Conservation (phyloP, 768 basidiomycete species). For the Kwoniella pini region DNA sequence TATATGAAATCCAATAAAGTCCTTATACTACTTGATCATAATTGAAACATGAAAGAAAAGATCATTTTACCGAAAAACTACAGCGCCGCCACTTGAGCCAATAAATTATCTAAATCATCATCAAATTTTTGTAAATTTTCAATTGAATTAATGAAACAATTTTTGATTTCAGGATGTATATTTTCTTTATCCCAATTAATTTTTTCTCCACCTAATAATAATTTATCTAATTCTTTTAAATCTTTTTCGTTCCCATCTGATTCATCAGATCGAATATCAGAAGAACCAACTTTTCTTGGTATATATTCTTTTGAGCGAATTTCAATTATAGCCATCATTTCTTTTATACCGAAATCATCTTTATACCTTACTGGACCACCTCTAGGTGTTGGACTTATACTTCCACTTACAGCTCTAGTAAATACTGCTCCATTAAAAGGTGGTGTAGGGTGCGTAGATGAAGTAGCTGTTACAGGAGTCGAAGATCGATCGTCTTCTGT, state of each 20-base stretch:
- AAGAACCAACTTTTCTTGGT: neutral
- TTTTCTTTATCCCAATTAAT: slow-evolving; percentile 23
- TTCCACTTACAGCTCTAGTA: slow-evolving; percentile 56
- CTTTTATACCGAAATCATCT: slow-evolving; percentile 80
- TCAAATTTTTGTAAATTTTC: slow-evolving; percentile 45
- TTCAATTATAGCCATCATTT: slow-evolving; percentile 90
- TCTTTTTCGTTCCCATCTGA: neutral
- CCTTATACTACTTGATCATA: neutral
- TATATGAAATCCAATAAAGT: too few relatives aligned
- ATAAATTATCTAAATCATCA: slow-evolving; percentile 48
- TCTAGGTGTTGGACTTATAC: slow-evolving; percentile 58
- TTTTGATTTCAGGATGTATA: slow-evolving; percentile 39
- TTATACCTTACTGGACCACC: slow-evolving; percentile 41
- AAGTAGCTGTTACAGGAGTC: slow-evolving; percentile 54
- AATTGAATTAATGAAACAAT: slow-evolving; percentile 33
- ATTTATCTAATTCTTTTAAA: slow-evolving; percentile 41
- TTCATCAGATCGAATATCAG: neutral
- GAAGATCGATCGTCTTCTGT: slow-evolving; percentile 25
- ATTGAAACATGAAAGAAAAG: neutral
- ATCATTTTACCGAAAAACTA: neutral
- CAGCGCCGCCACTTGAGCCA: slow-evolving; percentile 22
- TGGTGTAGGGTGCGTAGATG: slow-evolving; percentile 53
- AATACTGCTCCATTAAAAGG: slow-evolving; percentile 34
- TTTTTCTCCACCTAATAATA: slow-evolving; percentile 37
- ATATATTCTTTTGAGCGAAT: slow-evolving; percentile 40